Percentiles rank a stretch among this genome's conserved stretches.
Conservation (phyloP, 495 filamentous ascomycete genomes). For the Trichocladium antarcticum region DNA sequence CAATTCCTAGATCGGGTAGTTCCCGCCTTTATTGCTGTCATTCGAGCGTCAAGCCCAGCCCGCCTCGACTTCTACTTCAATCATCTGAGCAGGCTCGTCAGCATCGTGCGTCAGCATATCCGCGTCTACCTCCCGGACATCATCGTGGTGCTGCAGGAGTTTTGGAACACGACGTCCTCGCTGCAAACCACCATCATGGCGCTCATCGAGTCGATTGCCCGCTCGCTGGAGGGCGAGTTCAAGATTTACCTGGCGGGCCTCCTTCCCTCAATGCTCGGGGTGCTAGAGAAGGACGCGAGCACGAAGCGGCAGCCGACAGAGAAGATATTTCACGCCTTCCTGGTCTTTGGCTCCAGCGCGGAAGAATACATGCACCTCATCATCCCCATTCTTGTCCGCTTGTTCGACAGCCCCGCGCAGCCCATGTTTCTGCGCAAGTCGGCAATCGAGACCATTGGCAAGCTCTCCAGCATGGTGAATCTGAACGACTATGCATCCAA, state of each 20-base stretch:
- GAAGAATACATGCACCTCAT: slow-evolving; percentile 99
- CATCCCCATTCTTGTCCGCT: slow-evolving; percentile 83
- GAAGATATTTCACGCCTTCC: slow-evolving; percentile 84
- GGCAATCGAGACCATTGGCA: slow-evolving; percentile 89
- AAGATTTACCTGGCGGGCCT: slow-evolving; percentile 82
- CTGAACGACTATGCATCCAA: slow-evolving; percentile 92
- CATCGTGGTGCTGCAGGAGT: slow-evolving; percentile 70
- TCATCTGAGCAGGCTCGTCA: slow-evolving; percentile 82
- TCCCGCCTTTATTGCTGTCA: slow-evolving; percentile 81
- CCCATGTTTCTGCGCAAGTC: slow-evolving; percentile 66
- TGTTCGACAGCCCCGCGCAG: slow-evolving; percentile 77
- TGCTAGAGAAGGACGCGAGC: slow-evolving; percentile 76
- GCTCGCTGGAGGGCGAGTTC: slow-evolving; percentile 91
- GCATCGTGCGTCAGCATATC: slow-evolving; percentile 93
- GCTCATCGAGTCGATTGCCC: slow-evolving; percentile 84
- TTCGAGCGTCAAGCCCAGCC: slow-evolving; percentile 57
- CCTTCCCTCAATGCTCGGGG: slow-evolving; percentile 82
- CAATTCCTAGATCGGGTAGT: slow-evolving; percentile 87
- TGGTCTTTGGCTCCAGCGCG: slow-evolving; percentile 90
- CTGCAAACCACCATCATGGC: slow-evolving; percentile 84
- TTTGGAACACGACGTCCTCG: slow-evolving; percentile 64
- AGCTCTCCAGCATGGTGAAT: slow-evolving; percentile 92
- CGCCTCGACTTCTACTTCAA: slow-evolving; percentile 93
- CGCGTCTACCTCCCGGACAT: slow-evolving; percentile 76
- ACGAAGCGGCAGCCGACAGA: slow-evolving; percentile 66